Percentiles rank a stretch among this genome's conserved stretches.
Evolutionary conservation across 2,329 filamentous ascomycete genomes (phyloP).

Genomic region (Chrysoporthe deuterocubensis): DNA sequence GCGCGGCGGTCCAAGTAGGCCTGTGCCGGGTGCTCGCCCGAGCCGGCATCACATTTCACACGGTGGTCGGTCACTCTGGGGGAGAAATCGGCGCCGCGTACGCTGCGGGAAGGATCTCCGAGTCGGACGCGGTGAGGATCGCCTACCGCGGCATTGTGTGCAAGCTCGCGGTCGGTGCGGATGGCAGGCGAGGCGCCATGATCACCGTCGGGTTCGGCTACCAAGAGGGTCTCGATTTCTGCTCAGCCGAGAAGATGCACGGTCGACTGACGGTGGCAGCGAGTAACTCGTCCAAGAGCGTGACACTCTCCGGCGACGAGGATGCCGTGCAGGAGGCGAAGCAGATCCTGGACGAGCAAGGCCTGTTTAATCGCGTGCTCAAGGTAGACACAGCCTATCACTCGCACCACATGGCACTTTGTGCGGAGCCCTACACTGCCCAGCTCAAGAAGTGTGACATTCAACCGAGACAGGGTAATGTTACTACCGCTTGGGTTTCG

Average conservation of each 20-base stretch:
- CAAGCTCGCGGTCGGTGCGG: slow-evolving; percentile 2
- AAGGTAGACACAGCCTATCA: slow-evolving; percentile 48
- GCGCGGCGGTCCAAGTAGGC: slow-evolving; percentile 45
- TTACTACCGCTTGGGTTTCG: background rate
- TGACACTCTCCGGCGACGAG: slow-evolving; percentile 37
- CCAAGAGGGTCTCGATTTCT: too few relatives aligned
- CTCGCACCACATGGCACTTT: slow-evolving; percentile 42
- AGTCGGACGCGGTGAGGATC: slow-evolving; percentile 41
- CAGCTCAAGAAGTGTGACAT: background rate
- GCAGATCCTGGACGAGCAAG: slow-evolving; percentile 32
- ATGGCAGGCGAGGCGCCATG: slow-evolving; percentile 5
- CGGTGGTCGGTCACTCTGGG: slow-evolving; percentile 47
- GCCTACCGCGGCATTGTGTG: slow-evolving; percentile 43
- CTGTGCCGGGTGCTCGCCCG: slow-evolving; percentile 44
- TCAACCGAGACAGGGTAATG: background rate
- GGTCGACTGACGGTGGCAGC: background rate
- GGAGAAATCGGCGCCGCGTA: slow-evolving; percentile 53
- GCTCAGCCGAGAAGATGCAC: too few relatives aligned
- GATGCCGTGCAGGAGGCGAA: slow-evolving; percentile 36
- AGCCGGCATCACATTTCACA: slow-evolving; percentile 38
- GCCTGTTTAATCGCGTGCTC: slow-evolving; percentile 38
- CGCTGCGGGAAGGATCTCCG: slow-evolving; percentile 41
- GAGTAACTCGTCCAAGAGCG: slow-evolving; percentile 22
- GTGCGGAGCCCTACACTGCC: background rate
- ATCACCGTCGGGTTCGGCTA: slow-evolving; percentile 4